Conservation (phyloP, 116 monocot species). For the Posidonia oceanica region DNA sequence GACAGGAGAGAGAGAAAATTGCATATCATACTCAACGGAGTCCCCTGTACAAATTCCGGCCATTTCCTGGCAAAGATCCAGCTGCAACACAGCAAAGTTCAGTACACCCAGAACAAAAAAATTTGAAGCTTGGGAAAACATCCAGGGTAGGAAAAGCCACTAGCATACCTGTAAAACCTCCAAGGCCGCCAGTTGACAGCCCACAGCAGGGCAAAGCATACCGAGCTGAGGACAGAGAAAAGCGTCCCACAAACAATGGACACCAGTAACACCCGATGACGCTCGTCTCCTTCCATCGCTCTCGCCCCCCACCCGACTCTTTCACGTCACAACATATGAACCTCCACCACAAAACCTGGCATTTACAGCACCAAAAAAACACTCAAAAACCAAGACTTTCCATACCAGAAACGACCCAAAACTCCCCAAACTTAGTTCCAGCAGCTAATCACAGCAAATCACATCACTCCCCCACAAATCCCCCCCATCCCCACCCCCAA, state of each 20-base stretch:
- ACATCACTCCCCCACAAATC: not conserved
- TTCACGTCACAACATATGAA: conserved; percentile 18
- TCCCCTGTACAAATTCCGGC: conserved; percentile 74
- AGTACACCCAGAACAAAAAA: no score
- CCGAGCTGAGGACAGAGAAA: conserved; percentile 56
- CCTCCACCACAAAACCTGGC: conserved; percentile 1
- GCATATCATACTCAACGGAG: conserved; percentile 48
- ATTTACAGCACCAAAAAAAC: conserved; percentile 1
- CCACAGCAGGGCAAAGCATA: conserved; percentile 75
- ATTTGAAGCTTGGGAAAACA: not conserved
- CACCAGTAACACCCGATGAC: conserved; percentile 39
- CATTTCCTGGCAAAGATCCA: conserved; percentile 99
- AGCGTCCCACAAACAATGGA: conserved; percentile 66
- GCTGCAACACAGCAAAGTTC: conserved; percentile 20
- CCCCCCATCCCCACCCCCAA: not conserved
- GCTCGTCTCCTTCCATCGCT: conserved; percentile 69
- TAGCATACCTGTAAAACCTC: conserved; percentile 79
- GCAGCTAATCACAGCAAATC: not conserved
- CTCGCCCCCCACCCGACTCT: conserved; percentile 10
- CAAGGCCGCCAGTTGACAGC: conserved; percentile 97
- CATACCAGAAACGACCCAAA: not conserved
- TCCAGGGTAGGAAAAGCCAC: not conserved
- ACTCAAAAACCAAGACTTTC: not conserved
- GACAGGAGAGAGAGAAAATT: conserved; percentile 48
- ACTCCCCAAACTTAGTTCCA: not conserved